Percentiles rank a stretch among this genome's conserved stretches.
phyloP scores from a whole-genome alignment of 2,329 filamentous ascomycete genomes.

The Ophiobolus disseminans region DNA sequence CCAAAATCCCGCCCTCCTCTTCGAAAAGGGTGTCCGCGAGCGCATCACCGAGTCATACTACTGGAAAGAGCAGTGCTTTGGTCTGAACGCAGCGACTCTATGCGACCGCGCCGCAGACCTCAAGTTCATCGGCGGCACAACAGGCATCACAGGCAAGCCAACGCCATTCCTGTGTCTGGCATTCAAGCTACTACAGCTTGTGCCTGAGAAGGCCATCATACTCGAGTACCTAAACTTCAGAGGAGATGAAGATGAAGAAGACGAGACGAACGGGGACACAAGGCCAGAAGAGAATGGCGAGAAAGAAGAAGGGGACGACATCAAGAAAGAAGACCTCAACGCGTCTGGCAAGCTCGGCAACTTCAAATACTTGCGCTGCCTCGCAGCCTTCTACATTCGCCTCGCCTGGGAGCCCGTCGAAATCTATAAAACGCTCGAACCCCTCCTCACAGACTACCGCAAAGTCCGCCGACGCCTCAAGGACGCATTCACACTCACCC shows the following conservation, averaged over 20 bases:
- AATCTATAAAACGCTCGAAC: constrained; percentile 81
- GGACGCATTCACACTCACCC: constrained; percentile 76
- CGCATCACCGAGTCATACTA: constrained; percentile 96
- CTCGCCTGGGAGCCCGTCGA: constrained; percentile 83
- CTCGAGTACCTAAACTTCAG: constrained; percentile 75
- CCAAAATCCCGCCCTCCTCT: constrained; percentile 91
- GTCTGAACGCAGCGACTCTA: constrained; percentile 79
- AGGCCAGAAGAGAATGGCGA: constrained; percentile 19
- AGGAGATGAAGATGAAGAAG: constrained; percentile 31
- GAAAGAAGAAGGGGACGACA: constrained; percentile 10
- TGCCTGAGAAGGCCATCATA: constrained; percentile 79
- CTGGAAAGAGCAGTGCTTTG: constrained; percentile 99
- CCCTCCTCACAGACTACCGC: constrained; percentile 78
- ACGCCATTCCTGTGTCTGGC: constrained; percentile 92
- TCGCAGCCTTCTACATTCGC: constrained; percentile 93
- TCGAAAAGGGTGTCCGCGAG: constrained; percentile 95
- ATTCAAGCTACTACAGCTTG: constrained; percentile 92
- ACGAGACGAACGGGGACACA: constrained; percentile 46
- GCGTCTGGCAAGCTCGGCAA: constrained; percentile 46
- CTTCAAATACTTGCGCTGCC: constrained; percentile 81
- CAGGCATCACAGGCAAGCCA: constrained; percentile 82
- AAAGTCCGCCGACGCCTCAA: constrained; percentile 82
- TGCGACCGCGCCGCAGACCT: constrained; percentile 90
- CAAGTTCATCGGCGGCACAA: constrained; percentile 84
- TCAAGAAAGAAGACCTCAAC: constrained; percentile 37